Evolutionary conservation across 2,329 filamentous ascomycete genomes (phyloP).

Genomic region (Calonectria pauciramosa): DNA sequence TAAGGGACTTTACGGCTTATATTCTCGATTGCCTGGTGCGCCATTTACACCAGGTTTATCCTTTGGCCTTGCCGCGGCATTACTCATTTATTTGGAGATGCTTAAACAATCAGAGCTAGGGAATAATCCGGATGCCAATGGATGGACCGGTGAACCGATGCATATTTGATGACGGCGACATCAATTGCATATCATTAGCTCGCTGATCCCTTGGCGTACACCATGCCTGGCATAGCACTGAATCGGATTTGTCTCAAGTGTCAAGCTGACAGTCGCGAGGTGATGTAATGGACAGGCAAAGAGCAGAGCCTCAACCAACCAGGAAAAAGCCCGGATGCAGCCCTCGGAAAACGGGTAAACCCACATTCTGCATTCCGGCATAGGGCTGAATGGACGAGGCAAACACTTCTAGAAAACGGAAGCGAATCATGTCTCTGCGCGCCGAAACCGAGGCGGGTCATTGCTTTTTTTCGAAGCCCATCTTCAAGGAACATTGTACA

Average conservation of each 20-base stretch:
- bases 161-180: not conserved
- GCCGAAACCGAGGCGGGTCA: not conserved
- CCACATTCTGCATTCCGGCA: not conserved
- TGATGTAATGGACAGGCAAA: not conserved
- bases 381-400: not conserved
- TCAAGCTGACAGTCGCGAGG: not conserved
- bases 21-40: not conserved
- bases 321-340: not conserved
- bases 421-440: not conserved
- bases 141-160: not conserved
- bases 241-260: not conserved
- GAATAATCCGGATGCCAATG: not conserved
- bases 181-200: not conserved
- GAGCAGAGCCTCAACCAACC: conserved; percentile 3
- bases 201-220: not conserved
- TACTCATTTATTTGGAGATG: not conserved
- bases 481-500: not conserved
- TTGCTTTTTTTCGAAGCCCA: not conserved
- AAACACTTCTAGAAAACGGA: not conserved
- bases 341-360: not conserved
- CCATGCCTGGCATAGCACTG: not conserved
- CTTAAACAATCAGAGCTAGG: not conserved
- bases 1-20: too few species aligned
- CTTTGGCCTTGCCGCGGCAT: not conserved
- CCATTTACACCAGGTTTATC: not conserved